A percentile compares a stretch with the other conserved stretches of the same genome.
Evolutionary conservation across 345 rosid genomes (phyloP).

Genomic region (Euphorbia pulcherrima): DNA sequence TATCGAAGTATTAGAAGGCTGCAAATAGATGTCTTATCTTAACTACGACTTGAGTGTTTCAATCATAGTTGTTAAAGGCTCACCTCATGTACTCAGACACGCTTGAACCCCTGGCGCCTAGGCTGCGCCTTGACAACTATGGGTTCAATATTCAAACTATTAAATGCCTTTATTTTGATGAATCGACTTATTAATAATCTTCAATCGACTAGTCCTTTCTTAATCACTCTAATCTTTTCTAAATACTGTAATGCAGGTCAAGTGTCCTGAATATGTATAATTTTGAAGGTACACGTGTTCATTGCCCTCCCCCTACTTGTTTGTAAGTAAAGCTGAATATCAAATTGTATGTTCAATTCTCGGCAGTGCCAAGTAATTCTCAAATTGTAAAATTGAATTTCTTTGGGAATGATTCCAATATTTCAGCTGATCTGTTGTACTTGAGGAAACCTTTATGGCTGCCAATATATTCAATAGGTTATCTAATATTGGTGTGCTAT

Average conservation of each 20-base stretch:
- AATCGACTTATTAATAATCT: neutral
- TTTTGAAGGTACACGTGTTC: slow-evolving; percentile 69
- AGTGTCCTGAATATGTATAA: slow-evolving; percentile 72
- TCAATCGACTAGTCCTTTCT: neutral
- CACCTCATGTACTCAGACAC: no score
- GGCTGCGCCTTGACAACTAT: no score
- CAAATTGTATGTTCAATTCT: neutral
- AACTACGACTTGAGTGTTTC: no score
- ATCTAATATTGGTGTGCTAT: neutral
- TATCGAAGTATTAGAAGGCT: slow-evolving; percentile 68
- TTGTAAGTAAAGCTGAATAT: slow-evolving; percentile 53
- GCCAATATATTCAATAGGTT: slow-evolving; percentile 69
- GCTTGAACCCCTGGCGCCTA: no score
- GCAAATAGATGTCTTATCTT: slow-evolving; percentile 50
- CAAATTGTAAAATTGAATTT: slow-evolving; percentile 20
- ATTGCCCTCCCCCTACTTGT: slow-evolving; percentile 98
- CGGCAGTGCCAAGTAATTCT: neutral
- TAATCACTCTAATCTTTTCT: neutral
- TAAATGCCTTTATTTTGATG: no score
- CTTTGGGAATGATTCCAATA: slow-evolving; percentile 47
- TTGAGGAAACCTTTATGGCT: slow-evolving; percentile 84
- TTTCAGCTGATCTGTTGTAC: slow-evolving; percentile 36
- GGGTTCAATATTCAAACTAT: no score
- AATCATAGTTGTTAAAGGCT: no score
- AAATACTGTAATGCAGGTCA: slow-evolving; percentile 53